Conservation (phyloP, 2,329 filamentous ascomycete species). For the Paraphoma sp. region DNA sequence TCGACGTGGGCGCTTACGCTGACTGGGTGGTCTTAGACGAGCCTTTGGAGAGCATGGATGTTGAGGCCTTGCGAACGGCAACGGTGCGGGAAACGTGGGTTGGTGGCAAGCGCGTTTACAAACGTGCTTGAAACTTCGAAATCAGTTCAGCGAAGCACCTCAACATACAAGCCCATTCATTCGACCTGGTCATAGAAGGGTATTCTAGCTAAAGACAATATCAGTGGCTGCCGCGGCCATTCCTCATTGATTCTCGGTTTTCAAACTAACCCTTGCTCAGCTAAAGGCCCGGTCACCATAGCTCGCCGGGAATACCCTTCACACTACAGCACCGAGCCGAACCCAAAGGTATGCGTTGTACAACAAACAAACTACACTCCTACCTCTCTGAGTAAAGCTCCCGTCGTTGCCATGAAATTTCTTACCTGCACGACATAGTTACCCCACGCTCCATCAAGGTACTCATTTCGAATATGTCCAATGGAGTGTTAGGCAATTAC, state of each 20-base stretch:
- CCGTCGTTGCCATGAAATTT: not conserved
- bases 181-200: not conserved
- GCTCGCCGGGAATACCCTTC: not conserved
- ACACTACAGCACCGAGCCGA: not conserved
- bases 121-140: constrained; percentile 7
- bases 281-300: not conserved
- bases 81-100: constrained; percentile 73
- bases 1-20: constrained; percentile 66
- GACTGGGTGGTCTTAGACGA: constrained; percentile 75
- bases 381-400: not conserved
- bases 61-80: constrained; percentile 61
- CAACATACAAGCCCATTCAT: not conserved
- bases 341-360: constrained; percentile 1
- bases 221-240: not conserved
- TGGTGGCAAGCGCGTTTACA: constrained; percentile 57
- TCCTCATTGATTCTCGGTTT: not conserved
- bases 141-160: no score
- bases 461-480: constrained; percentile 22
- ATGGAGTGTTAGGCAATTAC: constrained; percentile 17
- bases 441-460: constrained; percentile 32
- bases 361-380: not conserved
- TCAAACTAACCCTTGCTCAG: no score
- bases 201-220: not conserved
- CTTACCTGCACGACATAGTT: constrained; percentile 6
- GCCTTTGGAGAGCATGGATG: constrained; percentile 58